Evolutionary conservation across 768 basidiomycete species (phyloP), one percentile per base, ranked within the genome.

Genomic region (Mycena venus): DNA sequence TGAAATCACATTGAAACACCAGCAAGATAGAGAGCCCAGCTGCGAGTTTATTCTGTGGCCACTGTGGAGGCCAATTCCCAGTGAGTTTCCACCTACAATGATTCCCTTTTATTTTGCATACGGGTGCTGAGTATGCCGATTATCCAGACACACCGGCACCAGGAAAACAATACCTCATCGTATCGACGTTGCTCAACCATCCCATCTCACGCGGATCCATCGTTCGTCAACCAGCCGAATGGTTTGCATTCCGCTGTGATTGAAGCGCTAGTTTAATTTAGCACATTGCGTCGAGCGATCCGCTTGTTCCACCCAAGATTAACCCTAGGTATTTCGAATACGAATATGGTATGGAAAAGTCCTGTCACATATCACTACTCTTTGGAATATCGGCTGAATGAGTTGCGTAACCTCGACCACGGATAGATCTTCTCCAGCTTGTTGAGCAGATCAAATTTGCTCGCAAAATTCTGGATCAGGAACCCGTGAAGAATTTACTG

Each of bases 1-100:
- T 59, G 71, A 80, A 63, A 70, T 84, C 6, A 80, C 81, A 55
- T 68, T 85, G 17, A 79, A 83, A 42, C 70, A 66, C 29, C 29
- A 79, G 38, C 21, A 44, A 64, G 32, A 75, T 32, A n/a, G 27
- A 38, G 42, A 68, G 32, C 66, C 73, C 44, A 68, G 73, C 42
- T 73, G 61, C 44, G 72, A 70, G 44, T 68, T 69, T 40, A 49
- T 75, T 19, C 38, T 75, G 14, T 59, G 56, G 4, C 70, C 75
- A 12, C 27, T 60, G 4, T 68, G 40, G 32, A 59, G 27, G 27
- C 61, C 66, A 70, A 71, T 10, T 59, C 79, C 27, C 79, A 82
- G 36, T 78, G 75, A 5, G 77, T 82, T 40, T n/a, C n/a, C n/a
- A n/a, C n/a, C n/a, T n/a, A 10, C 29, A 21, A 21, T 23, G 25